A percentile compares a stretch with the other conserved stretches of the same genome.
These are phyloP conservation scores for Nematocida sp. DNA, from an alignment of 371 early-diverging fungal genomes.

Conservation along the genomic window DNA sequence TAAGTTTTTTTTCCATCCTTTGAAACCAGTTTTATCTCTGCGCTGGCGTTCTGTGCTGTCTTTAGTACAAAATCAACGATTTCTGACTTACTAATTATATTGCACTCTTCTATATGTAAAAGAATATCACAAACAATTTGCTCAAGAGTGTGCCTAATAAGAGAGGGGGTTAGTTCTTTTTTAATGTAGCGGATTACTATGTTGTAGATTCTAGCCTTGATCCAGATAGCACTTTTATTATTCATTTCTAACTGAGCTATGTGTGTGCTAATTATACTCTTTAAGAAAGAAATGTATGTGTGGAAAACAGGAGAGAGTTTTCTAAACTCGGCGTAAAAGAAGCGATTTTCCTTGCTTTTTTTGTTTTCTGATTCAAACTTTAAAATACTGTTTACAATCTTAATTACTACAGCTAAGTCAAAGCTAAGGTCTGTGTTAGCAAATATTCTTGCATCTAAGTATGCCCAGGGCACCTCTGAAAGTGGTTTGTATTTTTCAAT, in stretches of 20 bases:
- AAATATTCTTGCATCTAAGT: constrained; percentile 16
- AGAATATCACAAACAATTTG: neutral
- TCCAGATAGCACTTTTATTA: neutral
- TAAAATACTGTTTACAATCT: neutral
- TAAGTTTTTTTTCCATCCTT: neutral
- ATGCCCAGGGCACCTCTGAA: neutral
- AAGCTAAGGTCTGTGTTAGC: constrained; percentile 19
- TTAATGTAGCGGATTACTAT: constrained; percentile 2
- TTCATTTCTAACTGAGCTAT: neutral
- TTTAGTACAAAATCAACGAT: no score
- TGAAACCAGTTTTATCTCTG: no score
- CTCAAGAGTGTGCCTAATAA: neutral
- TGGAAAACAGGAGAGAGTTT: neutral
- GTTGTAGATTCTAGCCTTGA: constrained; percentile 11
- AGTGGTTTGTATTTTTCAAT: neutral
- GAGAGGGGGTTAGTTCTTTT: neutral
- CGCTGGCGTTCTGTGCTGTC: no score
- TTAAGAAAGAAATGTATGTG: neutral
- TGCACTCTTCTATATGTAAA: neutral
- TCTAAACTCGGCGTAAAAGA: neutral
- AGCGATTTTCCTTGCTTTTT: neutral
- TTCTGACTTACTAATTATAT: no score
- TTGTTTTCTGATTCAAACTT: neutral
- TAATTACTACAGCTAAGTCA: neutral
- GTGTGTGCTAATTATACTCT: neutral